These are phyloP conservation scores for Penicillium sp. DNA, from an alignment of 2,329 filamentous ascomycete species.

Conservation along the genomic window DNA sequence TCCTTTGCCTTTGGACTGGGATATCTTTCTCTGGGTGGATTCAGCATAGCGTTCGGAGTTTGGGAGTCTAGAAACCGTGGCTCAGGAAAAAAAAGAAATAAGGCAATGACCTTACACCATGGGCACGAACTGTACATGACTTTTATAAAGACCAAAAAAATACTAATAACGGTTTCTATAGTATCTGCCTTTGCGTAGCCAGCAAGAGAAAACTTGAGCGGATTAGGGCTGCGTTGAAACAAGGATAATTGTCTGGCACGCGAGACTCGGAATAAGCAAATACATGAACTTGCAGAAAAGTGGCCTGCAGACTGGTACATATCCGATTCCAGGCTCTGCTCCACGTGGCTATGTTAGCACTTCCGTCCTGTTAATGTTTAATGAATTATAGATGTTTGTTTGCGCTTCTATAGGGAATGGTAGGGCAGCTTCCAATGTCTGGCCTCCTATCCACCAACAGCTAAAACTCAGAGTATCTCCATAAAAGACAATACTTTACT, in stretches of 20 bases:
- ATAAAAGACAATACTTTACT: no score
- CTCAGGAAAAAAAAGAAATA: conserved; percentile 23
- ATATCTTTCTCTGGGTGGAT: conserved; percentile 28
- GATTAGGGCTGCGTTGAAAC: neutral
- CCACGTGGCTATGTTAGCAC: no score
- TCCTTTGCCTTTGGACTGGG: conserved; percentile 23
- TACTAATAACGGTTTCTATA: conserved; percentile 25
- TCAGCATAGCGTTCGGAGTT: conserved; percentile 50
- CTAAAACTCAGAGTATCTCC: no score
- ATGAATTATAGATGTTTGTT: no score
- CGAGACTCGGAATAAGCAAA: neutral
- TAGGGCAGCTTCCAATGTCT: no score
- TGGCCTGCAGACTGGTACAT: no score
- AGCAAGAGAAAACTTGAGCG: neutral
- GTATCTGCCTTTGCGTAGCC: neutral
- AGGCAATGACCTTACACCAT: conserved; percentile 19
- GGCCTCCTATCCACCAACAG: no score
- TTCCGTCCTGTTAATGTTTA: no score
- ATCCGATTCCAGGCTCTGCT: no score
- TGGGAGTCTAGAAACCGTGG: conserved; percentile 33
- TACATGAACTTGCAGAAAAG: no score
- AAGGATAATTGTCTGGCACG: neutral
- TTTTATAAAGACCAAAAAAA: conserved; percentile 26
- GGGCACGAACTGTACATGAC: conserved; percentile 27
- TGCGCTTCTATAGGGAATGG: no score